Evolutionary conservation across 1,139 yeast species (phyloP), one percentile per base, ranked within the genome.

Genomic region (Saccharomyces hybrid): DNA sequence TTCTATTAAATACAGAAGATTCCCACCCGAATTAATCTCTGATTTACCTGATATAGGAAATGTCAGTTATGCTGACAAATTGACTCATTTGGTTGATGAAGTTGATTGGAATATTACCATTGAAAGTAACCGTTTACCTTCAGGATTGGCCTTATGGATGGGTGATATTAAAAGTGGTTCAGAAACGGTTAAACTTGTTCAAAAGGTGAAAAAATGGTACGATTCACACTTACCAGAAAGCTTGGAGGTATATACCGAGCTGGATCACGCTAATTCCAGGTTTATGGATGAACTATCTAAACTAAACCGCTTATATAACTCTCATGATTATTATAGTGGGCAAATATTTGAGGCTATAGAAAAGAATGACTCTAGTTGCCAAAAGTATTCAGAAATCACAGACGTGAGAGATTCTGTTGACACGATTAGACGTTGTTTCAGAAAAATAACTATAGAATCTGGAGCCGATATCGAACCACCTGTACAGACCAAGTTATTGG

Each of bases 131-230:
- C 70, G 78, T 1, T 73, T 93, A 55, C 98, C 98, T 0, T 77
- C 78, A 1, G 80, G 83, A 1, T 71, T 90, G 29, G 77, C 80
- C 52, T 69, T 95, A 51, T 69, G 93, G 6, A 88, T 93, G 96
- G 99, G 99, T 6, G 99, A 95, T 70, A 88, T 93, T 19, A 75
- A 81, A 34, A 93, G 89, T 11, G 99, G 99, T 0, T 88, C 96
- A 0, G 96, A 90, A 65, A 93, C 99, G 0, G 97, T 98, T 0
- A 87, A 86, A 62, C 75, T 93, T 68, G 98, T 93, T 0, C 76
- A 86, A 2, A 81, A 80, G 61, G 95, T 93, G 2, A 75, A 84
- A 54, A 68, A 73, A 32, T 93, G 99, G 98, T 78, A 81, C 57
- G 69, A 73, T 27, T 71, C 68, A 0, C 73, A 83, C 57, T 81